Evolutionary conservation across 441 rosid genomes (phyloP), one percentile per base, ranked within the genome.

Genomic region (Gossypium davidsonii): DNA sequence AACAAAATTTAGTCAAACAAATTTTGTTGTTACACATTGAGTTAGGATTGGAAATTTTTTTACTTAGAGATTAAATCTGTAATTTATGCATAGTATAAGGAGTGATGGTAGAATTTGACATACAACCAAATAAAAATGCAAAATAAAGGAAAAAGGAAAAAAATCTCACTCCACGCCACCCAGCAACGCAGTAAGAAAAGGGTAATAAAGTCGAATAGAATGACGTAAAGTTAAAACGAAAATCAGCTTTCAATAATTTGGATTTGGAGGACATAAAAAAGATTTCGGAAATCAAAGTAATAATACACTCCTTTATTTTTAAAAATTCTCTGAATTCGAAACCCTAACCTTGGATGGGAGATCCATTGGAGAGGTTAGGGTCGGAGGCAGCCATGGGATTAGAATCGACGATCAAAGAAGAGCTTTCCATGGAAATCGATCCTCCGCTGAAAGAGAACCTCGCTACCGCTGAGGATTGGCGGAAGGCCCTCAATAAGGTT

Each of bases 401-500:
- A 21, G 91, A 87, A 39, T 73, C 91, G 15, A 61, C 63, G 31
- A 83, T 85, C 73, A 90, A 89, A 71, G 87, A 84, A 10, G 92
- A 86, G 18, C 85, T 93, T 28, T 88, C 87, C 71, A 76, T 89
- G 80, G 97, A 91, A 71, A 83, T 94, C 87, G 98, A 91, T 60
- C 89, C 87, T 62, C 85, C 92, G 2, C 57, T 78, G 21, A 72
- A 64, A 10, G 91, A 86, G 71, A 80, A 80, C 76, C 84, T 77
- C 26, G 89, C 91, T 55, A 87, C 91, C 6, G 89, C 91, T 20
- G 98, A 90, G 53, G 97, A 88, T 80, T 94, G 99, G 99, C 85
- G 89, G 48, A 85, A 78, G 60, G 79, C 94, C 46, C 87, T 94
- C 67, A 78, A 74, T 71, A 90, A 81, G 69, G 96, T 94, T 1